Evolutionary conservation across 371 early-diverging fungal genomes (phyloP), one percentile per base, ranked within the genome.

Genomic region (Furculomyces boomerangus): DNA sequence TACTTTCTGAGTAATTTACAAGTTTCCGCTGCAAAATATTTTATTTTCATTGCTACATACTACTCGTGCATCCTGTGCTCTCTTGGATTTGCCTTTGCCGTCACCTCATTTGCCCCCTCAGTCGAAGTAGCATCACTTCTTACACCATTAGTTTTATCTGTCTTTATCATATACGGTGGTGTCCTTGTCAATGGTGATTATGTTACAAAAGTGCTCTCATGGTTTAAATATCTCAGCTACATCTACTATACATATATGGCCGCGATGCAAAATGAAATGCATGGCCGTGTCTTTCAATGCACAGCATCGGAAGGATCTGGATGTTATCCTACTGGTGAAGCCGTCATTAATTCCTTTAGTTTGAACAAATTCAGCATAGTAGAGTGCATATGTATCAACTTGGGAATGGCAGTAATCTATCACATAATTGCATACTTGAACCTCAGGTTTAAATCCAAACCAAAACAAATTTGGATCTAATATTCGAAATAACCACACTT

Each of bases 151-250:
- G 28, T 68, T 0, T 46, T 63, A 10, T 56, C 67, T 35, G 55
- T 64, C 25, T 64, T 74, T 27, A 52, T 75, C 51, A 40, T 76
- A 25, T 75, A 63, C 57, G 65, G 65, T 2, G 76, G 74, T 31
- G 59, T 60, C 8, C 30, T 70, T 54, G 55, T 62, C 46, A 68
- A 71, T 30, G 37, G 57, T 46, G 44, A 30, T 20, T 55, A 58
- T 1, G 60, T 72, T 2, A 60, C 71, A 1, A 58, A 57, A 0
- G 62, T 63, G 24, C 53, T 70, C 26, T 63, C 64, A 3, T 71
- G 71, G 71, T 58, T 75, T 8, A 62, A 64, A 50, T 73, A 62
- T 35, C 26, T 73, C 0, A 64, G 65, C 27, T 55, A 58, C 7
- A 58, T 55, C 25, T 61, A 56, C 55, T 72, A 73, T 30, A 46